Conservation (phyloP, 2,329 filamentous ascomycete species). For the Paramyrothecium roridum region DNA sequence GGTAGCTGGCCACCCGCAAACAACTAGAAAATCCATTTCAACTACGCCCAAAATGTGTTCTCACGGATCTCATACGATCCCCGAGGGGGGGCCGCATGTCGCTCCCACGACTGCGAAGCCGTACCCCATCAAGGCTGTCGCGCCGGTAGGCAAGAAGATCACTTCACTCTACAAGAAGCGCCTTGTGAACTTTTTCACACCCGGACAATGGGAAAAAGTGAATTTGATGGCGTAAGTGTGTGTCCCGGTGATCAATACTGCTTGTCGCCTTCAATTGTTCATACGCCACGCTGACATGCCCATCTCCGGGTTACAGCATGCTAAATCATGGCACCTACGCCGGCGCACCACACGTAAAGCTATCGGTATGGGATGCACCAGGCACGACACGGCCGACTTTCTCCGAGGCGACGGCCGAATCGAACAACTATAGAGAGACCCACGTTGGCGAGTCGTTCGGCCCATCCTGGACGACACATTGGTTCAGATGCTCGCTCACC, state of each 20-base stretch:
- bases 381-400: conserved; percentile 11
- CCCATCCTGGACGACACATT: conserved; percentile 95
- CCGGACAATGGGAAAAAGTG: conserved; percentile 16
- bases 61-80: conserved; percentile 1
- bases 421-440: conserved; percentile 4
- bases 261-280: background rate
- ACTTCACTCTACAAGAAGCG: conserved; percentile 12
- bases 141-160: conserved; percentile 6
- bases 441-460: background rate
- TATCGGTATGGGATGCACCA: conserved; percentile 12
- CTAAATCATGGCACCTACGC: conserved; percentile 11
- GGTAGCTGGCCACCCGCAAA: too few relatives aligned
- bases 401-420: conserved; percentile 7
- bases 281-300: background rate
- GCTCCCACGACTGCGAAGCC: background rate
- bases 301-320: conserved; percentile 1
- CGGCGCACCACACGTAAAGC: conserved; percentile 7
- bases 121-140: conserved; percentile 3
- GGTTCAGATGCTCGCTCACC: conserved; percentile 83
- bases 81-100: background rate
- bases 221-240: conserved; percentile 11
- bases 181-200: conserved; percentile 14
- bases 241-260: background rate
- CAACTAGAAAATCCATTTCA: too few relatives aligned
- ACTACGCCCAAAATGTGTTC: conserved; percentile 3